phyloP scores from a whole-genome alignment of 768 basidiomycete genomes.

The Rhodosporidiobolus odoratus region DNA sequence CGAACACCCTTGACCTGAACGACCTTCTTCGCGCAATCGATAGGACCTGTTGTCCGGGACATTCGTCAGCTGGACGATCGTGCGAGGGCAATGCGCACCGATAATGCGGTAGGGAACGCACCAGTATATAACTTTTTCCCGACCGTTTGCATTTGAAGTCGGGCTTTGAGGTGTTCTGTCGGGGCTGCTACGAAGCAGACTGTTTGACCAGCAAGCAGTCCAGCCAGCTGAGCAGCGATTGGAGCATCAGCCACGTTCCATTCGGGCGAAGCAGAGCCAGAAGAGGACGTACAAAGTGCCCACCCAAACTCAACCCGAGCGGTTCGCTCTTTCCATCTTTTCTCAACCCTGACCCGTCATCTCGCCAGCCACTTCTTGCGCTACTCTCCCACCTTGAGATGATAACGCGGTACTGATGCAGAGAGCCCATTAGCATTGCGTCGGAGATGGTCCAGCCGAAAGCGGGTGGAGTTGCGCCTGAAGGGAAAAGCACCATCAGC shows the following conservation, averaged over 20 bases:
- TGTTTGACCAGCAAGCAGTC: slow-evolving; percentile 64
- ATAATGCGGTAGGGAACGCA: not conserved
- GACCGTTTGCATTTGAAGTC: slow-evolving; percentile 61
- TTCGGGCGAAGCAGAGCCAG: not conserved
- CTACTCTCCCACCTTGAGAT: slow-evolving; percentile 47
- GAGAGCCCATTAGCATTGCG: slow-evolving; percentile 56
- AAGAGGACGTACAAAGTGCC: slow-evolving; percentile 50
- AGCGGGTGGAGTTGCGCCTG: slow-evolving; percentile 65
- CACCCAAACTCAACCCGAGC: slow-evolving; percentile 58
- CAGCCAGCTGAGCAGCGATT: slow-evolving; percentile 51
- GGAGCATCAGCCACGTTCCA: not conserved
- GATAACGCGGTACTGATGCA: slow-evolving; percentile 67
- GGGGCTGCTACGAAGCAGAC: slow-evolving; percentile 69
- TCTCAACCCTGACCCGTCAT: slow-evolving; percentile 51
- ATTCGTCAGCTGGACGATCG: slow-evolving; percentile 51
- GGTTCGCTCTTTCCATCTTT: slow-evolving; percentile 37
- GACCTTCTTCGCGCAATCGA: slow-evolving; percentile 64
- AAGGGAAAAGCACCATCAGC: not conserved
- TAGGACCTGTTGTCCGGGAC: slow-evolving; percentile 55
- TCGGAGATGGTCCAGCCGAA: slow-evolving; percentile 70
- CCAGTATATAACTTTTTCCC: slow-evolving; percentile 24
- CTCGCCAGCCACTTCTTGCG: slow-evolving; percentile 48
- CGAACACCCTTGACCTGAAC: slow-evolving; percentile 58
- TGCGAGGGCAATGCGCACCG: slow-evolving; percentile 50
- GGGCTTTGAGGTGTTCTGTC: slow-evolving; percentile 67